phyloP scores from a whole-genome alignment of 2,329 filamentous ascomycete species.

The Aspergillus tamarii region DNA sequence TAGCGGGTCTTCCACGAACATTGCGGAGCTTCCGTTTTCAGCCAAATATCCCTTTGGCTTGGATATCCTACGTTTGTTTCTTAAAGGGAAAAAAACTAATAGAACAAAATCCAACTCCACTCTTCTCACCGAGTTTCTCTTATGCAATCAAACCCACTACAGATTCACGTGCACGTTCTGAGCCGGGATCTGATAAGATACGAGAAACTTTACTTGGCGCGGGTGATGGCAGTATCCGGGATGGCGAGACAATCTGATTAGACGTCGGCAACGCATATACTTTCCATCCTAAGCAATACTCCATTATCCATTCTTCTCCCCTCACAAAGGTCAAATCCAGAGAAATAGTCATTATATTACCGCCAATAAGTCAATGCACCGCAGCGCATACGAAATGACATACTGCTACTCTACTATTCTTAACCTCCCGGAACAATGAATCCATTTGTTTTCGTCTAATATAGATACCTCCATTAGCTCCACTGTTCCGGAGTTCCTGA shows the following conservation, averaged over 20 bases:
- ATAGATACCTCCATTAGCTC: conserved; percentile 3
- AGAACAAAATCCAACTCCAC: not conserved
- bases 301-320: not conserved
- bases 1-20: not conserved
- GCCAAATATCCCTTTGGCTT: not conserved
- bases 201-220: not conserved
- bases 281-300: not conserved
- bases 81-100: not conserved
- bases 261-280: not conserved
- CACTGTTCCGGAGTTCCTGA: not conserved
- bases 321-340: not conserved
- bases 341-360: not conserved
- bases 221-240: not conserved
- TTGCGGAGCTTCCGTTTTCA: not conserved
- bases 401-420: not conserved
- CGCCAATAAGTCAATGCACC: not conserved
- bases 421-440: not conserved
- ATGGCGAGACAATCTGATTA: not conserved
- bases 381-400: not conserved
- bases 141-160: not conserved
- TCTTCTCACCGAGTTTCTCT: not conserved
- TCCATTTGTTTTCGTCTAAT: not conserved
- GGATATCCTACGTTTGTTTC: not conserved
- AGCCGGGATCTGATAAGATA: not conserved
- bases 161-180: not conserved